Base-by-base conservation (phyloP, 208 protist species). In the Wallacemonas sp. region DNA sequence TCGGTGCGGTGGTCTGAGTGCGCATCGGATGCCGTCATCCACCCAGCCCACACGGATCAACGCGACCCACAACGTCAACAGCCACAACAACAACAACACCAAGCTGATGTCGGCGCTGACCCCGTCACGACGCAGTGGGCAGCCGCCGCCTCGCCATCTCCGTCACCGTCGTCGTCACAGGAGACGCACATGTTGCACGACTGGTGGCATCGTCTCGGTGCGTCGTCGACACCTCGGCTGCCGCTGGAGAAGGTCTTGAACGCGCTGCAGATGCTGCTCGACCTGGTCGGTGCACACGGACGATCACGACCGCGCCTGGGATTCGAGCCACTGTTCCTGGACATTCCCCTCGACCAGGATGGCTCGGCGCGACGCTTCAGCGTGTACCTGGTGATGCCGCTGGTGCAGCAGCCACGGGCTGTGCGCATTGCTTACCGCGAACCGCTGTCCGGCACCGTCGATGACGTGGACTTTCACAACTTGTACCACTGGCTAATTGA, bases 341-440 rank as follows among this genome's bases (percentile, higher is more conserved):
- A 58, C 19, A 16, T 58, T 4, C 52, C 52, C 12, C 17, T 19
- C 4, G 2, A 58, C 34, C n/a, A 17, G 30, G 4, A 39, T 2
- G 30, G 32, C 19, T 16, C 9, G 29, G 23, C 29, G 16, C 6
- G 29, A 6, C 52, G 52, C 3, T 58, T 58, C 52, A 43, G 12
- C n/a, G 52, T 58, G 12, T 58, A 58, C 52, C 26, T 58, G 52
- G 52, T 58, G 4, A 2, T 58, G 30, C 32, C 52, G 3, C 12
- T 6, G 3, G 6, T 4, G 24, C 9, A 55, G 2, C 9, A 4
- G 47, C 2, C 47, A 9, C 11, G 21, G 2, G 19, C 21, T 5
- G 30, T 38, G 52, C 52, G 52, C 29, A 16, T 24, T 2, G 23
- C 52, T 3, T 58, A 58, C 32, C 29, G n/a, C n/a, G 17, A 21